These are phyloP conservation scores for Cystofilobasidium capitatum DNA, from an alignment of 768 basidiomycete genomes.

Conservation along the genomic window DNA sequence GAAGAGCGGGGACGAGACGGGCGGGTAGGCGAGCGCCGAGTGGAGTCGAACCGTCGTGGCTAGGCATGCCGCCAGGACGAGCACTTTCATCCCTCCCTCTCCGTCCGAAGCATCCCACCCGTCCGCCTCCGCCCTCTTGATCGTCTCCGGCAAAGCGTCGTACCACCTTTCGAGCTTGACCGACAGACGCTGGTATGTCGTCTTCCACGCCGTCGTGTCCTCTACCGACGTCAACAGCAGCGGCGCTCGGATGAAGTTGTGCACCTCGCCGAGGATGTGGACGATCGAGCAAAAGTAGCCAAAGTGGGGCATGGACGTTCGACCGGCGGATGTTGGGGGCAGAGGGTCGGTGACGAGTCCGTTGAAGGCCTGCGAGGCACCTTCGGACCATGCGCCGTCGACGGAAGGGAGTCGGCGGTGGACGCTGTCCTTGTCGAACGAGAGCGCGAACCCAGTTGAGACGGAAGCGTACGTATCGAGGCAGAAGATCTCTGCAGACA, in stretches of 20 bases:
- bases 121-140: slow-evolving; percentile 1
- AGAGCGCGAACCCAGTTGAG: slow-evolving; percentile 39
- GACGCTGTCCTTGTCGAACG: slow-evolving; percentile 35
- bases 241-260: slow-evolving; percentile 21
- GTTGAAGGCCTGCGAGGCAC: not conserved
- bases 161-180: slow-evolving; percentile 6
- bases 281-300: slow-evolving; percentile 18
- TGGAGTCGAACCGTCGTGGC: slow-evolving; percentile 19
- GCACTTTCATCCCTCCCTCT: slow-evolving; percentile 11
- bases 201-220: slow-evolving; percentile 15
- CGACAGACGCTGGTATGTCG: not conserved
- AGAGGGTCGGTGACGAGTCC: slow-evolving; percentile 4
- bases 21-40: slow-evolving; percentile 22
- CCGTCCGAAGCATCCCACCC: slow-evolving; percentile 9
- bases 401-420: slow-evolving; percentile 35
- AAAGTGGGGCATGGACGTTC: not conserved
- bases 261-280: slow-evolving; percentile 15
- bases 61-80: not conserved
- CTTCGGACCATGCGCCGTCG: slow-evolving; percentile 27
- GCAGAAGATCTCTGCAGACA: slow-evolving; percentile 32
- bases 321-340: not conserved
- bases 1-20: slow-evolving; percentile 15
- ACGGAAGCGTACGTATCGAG: slow-evolving; percentile 40
- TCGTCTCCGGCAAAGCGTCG: not conserved
- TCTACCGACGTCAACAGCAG: not conserved